Percentiles rank a stretch among this genome's conserved stretches.
Evolutionary conservation across 495 filamentous ascomycete genomes (phyloP).

Genomic region (Podospora tetraspora): DNA sequence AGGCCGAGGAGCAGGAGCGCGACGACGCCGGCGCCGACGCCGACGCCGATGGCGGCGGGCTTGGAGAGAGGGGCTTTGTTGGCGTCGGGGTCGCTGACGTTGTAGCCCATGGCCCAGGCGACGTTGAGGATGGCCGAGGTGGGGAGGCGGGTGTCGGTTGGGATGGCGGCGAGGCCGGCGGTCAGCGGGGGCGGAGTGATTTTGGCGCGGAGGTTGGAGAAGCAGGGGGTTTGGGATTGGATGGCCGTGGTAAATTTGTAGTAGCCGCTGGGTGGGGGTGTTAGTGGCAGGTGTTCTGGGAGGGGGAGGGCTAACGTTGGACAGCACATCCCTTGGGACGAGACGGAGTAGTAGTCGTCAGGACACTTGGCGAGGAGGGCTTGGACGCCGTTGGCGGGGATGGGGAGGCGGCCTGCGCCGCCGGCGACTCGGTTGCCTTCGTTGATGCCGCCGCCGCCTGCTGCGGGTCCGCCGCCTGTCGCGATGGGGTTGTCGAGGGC

Average conservation of each 20-base stretch:
- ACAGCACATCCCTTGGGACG: slow-evolving; percentile 20
- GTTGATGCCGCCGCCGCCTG: not conserved
- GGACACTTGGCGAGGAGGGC: slow-evolving; percentile 17
- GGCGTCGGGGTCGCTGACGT: slow-evolving; percentile 3
- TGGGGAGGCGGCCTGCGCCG: slow-evolving; percentile 17
- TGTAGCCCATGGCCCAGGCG: slow-evolving; percentile 24
- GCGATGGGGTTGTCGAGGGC: not conserved
- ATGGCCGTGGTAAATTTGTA: slow-evolving; percentile 24
- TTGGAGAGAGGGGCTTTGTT: slow-evolving; percentile 10
- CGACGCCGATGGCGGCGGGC: slow-evolving; percentile 20
- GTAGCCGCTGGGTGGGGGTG: slow-evolving; percentile 17
- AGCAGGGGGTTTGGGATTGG: slow-evolving; percentile 25
- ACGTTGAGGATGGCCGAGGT: slow-evolving; percentile 26
- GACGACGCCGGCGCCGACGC: slow-evolving; percentile 11
- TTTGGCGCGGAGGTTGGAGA: slow-evolving; percentile 16
- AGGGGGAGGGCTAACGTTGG: slow-evolving; percentile 16
- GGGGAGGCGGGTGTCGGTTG: slow-evolving; percentile 17
- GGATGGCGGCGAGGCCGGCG: slow-evolving; percentile 14
- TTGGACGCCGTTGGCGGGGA: slow-evolving; percentile 11
- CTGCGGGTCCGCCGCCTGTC: not conserved
- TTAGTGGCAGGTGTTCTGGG: too few species aligned
- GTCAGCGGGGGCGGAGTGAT: slow-evolving; percentile 21
- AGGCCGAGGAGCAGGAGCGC: slow-evolving; percentile 2
- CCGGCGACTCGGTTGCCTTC: slow-evolving; percentile 11
- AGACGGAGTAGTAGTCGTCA: slow-evolving; percentile 26